Base-by-base conservation (phyloP, 176 grass and related monocot genomes). In the Raddia guianensis region DNA sequence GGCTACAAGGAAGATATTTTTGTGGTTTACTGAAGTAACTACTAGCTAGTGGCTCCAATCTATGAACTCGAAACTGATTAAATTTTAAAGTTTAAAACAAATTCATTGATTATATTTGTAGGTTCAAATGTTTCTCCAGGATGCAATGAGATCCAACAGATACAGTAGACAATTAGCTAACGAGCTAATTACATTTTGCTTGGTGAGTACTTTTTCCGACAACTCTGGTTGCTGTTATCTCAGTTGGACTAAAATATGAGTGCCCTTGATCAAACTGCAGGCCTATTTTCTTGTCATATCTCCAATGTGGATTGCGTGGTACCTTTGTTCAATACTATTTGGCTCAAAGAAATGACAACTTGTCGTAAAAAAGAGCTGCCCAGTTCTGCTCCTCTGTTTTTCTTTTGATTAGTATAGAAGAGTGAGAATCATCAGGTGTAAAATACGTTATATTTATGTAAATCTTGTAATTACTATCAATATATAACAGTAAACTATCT, bases 71-170 rank as follows among this genome's bases (percentile, higher is more conserved):
- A 19, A 57, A 61, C 33, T 84, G 19, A 79, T 44, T 88, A 3
- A 3, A 68, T 49, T 40, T 40, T 40, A 2, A 40, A 49, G 60
- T 11, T 14, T 40, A 12, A 19, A 57, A 61, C 33, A 79, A 33
- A 79, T 44, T 88, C 5, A 3, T 73, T 42, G 9, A 53, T 79
- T 49, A 35, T 14, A 68, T 79, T 49, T 74, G 66, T 53, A 93
- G 91, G 68, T 90, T 21, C 87, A 93, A 83, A 3, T 75, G 9
- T 47, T 76, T 61, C 42, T 93, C 10, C 47, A 79, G 67, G 57
- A 83, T 56, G 27, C 37, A 40, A 76, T 93, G 82, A 40, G 76
- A 87, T 87, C 88, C 74, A 87, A 93, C 67, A 78, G 44, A 61
- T 88, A 85, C 40, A 93, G 78, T 58, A 73, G 78, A 68, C 48